These are phyloP conservation scores for Torulaspora quercuum DNA, from an alignment of 805 yeast genomes.

Conservation along the genomic window DNA sequence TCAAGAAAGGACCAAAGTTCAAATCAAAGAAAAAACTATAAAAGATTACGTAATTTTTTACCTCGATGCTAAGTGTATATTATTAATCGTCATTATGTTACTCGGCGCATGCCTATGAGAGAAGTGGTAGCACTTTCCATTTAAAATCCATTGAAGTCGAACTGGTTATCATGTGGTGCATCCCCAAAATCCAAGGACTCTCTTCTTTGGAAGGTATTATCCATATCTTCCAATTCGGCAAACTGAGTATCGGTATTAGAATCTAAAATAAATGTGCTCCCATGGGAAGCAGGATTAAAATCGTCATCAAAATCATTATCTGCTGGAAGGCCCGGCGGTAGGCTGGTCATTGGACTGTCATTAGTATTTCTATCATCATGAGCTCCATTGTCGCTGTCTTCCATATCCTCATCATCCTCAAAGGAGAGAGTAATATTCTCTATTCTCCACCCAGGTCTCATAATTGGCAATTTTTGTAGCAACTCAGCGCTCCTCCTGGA, in stretches of 20 bases:
- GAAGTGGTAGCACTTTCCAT: neutral
- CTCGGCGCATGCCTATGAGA: neutral
- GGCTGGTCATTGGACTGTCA: slow-evolving; percentile 7
- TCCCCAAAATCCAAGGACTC: slow-evolving; percentile 32
- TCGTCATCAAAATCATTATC: slow-evolving; percentile 9
- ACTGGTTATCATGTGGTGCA: slow-evolving; percentile 11
- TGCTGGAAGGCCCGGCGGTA: slow-evolving; percentile 8
- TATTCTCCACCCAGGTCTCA: slow-evolving; percentile 34
- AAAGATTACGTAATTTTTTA: slow-evolving; percentile 4
- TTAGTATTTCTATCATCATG: slow-evolving; percentile 12
- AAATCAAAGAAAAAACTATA: slow-evolving; percentile 32
- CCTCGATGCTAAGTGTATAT: slow-evolving; percentile 13
- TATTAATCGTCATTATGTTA: slow-evolving; percentile 12
- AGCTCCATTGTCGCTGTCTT: slow-evolving; percentile 12
- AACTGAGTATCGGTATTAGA: slow-evolving; percentile 24
- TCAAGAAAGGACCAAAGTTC: slow-evolving; percentile 30
- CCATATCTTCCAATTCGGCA: slow-evolving; percentile 34
- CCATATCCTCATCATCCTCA: slow-evolving; percentile 21
- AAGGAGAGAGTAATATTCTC: slow-evolving; percentile 33
- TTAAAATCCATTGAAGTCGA: slow-evolving; percentile 16
- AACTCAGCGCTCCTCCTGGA: slow-evolving; percentile 19
- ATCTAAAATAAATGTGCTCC: slow-evolving; percentile 13
- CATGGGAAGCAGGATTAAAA: neutral
- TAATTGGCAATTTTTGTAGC: slow-evolving; percentile 41
- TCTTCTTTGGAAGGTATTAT: slow-evolving; percentile 35